phyloP scores from a whole-genome alignment of 2,329 filamentous ascomycete species.

The Escovopsis sp. region DNA sequence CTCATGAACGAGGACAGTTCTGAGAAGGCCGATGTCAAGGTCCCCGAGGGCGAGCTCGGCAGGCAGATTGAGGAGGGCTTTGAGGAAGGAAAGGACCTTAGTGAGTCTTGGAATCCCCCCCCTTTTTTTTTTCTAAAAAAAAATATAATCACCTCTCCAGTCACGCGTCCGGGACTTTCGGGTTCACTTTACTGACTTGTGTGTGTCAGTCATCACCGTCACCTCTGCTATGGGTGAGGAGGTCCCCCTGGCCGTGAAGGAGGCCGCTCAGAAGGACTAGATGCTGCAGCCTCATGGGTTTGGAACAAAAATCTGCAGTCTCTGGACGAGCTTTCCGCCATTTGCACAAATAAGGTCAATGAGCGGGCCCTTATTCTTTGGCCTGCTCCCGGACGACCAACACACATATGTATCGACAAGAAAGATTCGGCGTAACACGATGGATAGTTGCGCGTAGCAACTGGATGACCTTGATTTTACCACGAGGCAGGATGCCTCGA shows the following conservation, averaged over 20 bases:
- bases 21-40: slow-evolving; percentile 88
- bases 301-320: slow-evolving; percentile 13
- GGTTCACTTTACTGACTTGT: too few relatives aligned
- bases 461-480: slow-evolving; percentile 30
- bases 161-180: too few relatives aligned
- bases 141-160: too few relatives aligned
- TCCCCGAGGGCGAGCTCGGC: slow-evolving; percentile 80
- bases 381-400: slow-evolving; percentile 12
- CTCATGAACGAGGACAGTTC: slow-evolving; percentile 78
- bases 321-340: slow-evolving; percentile 11
- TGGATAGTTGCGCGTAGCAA: slow-evolving; percentile 26
- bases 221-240: slow-evolving; percentile 96
- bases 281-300: slow-evolving; percentile 7
- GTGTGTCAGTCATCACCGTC: slow-evolving; percentile 85
- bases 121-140: neutral
- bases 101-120: slow-evolving; percentile 41
- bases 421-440: slow-evolving; percentile 22
- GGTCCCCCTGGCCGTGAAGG: slow-evolving; percentile 83
- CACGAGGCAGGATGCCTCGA: slow-evolving; percentile 18
- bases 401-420: slow-evolving; percentile 9
- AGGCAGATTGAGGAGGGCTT: slow-evolving; percentile 76
- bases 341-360: slow-evolving; percentile 1
- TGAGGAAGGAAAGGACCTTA: slow-evolving; percentile 81
- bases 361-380: slow-evolving; percentile 12
- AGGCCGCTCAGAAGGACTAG: slow-evolving; percentile 44